phyloP scores from a whole-genome alignment of 805 yeast species.

The Wickerhamomyces mucosus region DNA sequence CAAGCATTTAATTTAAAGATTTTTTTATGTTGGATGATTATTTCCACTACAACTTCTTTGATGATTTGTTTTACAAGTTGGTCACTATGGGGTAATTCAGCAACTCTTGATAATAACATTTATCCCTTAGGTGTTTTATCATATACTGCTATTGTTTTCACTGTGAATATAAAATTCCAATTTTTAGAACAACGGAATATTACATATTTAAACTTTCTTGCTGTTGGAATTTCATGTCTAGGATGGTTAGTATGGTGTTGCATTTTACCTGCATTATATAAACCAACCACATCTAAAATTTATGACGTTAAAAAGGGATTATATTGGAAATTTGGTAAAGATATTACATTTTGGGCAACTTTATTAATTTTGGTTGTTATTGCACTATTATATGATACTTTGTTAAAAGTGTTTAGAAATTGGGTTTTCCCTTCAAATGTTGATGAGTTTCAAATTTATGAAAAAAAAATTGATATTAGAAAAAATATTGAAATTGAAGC shows the following conservation, averaged over 20 bases:
- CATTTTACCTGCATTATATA: conserved; percentile 62
- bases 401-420: conserved; percentile 46
- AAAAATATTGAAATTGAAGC: conserved; percentile 66
- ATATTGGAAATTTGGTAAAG: conserved; percentile 63
- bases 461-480: conserved; percentile 57
- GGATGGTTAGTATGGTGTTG: conserved; percentile 88
- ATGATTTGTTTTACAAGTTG: conserved; percentile 59
- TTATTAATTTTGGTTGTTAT: conserved; percentile 46
- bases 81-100: conserved; percentile 61
- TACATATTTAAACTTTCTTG: conserved; percentile 56
- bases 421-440: conserved; percentile 62
- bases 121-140: conserved; percentile 75
- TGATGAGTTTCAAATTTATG: conserved; percentile 70
- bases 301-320: conserved; percentile 69
- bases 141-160: conserved; percentile 60
- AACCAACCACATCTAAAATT: conserved; percentile 40
- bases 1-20: conserved; percentile 63
- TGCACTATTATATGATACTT: conserved; percentile 58
- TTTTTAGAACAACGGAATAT: conserved; percentile 73
- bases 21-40: conserved; percentile 68
- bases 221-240: conserved; percentile 59
- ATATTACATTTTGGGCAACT: conserved; percentile 82
- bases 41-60: conserved; percentile 67
- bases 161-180: conserved; percentile 73
- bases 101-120: conserved; percentile 63